Evolutionary conservation across 352 stramenopile species (phyloP).

Genomic region (Pythium brassicae): DNA sequence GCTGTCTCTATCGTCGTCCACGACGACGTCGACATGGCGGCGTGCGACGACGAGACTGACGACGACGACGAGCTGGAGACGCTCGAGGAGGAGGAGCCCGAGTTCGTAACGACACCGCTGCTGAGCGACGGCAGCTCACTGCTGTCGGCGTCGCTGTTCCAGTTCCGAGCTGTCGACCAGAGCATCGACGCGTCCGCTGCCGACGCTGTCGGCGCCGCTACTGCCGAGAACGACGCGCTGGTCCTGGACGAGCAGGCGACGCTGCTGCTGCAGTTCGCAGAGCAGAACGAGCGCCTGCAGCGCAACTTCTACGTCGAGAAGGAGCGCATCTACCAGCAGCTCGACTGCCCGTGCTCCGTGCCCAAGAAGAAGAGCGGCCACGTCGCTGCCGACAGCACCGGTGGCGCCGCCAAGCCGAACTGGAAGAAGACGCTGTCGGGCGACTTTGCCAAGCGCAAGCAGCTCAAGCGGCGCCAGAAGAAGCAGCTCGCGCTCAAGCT

Average conservation of each 20-base stretch:
- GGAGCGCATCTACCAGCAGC: slow-evolving; percentile 38
- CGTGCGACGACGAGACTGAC: slow-evolving; percentile 4
- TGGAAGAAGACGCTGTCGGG: slow-evolving; percentile 47
- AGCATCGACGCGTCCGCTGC: not conserved
- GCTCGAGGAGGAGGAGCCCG: slow-evolving; percentile 35
- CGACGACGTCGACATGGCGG: slow-evolving; percentile 13
- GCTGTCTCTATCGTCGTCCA: slow-evolving; percentile 5
- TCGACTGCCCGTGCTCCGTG: slow-evolving; percentile 32
- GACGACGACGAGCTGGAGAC: slow-evolving; percentile 27
- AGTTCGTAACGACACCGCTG: slow-evolving; percentile 31
- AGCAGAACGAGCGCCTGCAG: slow-evolving; percentile 44
- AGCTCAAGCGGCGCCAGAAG: slow-evolving; percentile 70
- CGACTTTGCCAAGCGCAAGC: slow-evolving; percentile 58
- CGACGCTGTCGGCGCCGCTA: not conserved
- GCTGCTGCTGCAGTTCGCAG: slow-evolving; percentile 41
- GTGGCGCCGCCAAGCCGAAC: slow-evolving; percentile 20
- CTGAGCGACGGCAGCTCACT: slow-evolving; percentile 36
- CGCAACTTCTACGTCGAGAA: slow-evolving; percentile 45
- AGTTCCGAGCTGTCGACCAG: slow-evolving; percentile 15
- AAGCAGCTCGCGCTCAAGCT: slow-evolving; percentile 53
- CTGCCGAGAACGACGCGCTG: slow-evolving; percentile 6
- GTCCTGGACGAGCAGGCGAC: slow-evolving; percentile 28
- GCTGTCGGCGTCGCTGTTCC: slow-evolving; percentile 38
- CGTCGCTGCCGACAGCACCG: not conserved
- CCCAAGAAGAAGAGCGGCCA: slow-evolving; percentile 19